Evolutionary conservation across 192 early-diverging fungal species (phyloP), one percentile per base, ranked within the genome.

Genomic region (Backusella sp.): DNA sequence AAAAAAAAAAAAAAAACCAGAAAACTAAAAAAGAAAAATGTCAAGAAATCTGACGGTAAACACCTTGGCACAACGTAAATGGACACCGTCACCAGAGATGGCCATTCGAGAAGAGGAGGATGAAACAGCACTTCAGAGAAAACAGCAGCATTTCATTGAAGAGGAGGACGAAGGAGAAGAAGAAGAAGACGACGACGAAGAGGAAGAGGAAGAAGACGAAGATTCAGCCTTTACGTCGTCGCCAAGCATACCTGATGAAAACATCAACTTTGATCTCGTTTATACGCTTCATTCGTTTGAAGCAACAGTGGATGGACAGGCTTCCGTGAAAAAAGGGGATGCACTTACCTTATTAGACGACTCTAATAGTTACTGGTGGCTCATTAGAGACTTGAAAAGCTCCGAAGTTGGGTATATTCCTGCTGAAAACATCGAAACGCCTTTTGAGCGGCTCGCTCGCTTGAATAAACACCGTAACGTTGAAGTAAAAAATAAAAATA

Each of bases 201-300:
- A 76, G 11, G 76, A 80, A 21, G 76, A 80, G 6, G 77, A 79
- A 6, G 83, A 86, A 1, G 83, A 87, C 4, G 82, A 86, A 19
- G 36, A 67, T 11, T 73, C 72, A 8, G 83, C 82, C 14, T 77
- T 79, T 23, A 79, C 85, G n/a, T 83, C 83, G 5, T 79, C 79
- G 0, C 73, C 82, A 39, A 80, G 81, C 23, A 76, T 87, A 39
- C 83, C 88, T 6, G 85, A 86, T 68, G 84, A 85, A 65, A 80
- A 89, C 56, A 94, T 95, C 37, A 90, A 95, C 76, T 91, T 89
- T 83, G 84, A 83, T 44, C 82, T 89, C 36, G 94, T 95, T 14
- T 95, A 95, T 75, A 93, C 94, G 4, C 84, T 93, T 66, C 92
- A 92, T 71, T 94, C 92, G 0, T 95, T 95, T 86, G 89, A 88